Base-by-base conservation (phyloP, 1,139 yeast genomes). In the Taphrina confusa region DNA sequence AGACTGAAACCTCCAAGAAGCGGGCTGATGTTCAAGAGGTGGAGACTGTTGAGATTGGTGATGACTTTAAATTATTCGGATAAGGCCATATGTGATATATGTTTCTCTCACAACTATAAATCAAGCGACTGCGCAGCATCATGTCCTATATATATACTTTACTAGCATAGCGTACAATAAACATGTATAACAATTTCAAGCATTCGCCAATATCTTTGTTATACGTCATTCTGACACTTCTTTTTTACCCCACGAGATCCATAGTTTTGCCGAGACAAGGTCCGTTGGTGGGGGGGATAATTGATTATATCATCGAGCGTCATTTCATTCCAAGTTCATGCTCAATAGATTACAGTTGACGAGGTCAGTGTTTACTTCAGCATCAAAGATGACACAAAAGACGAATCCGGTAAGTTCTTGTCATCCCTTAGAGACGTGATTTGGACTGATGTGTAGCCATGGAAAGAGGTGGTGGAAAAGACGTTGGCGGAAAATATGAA, bases 401-500 rank as follows among this genome's bases (percentile, higher is more conserved):
- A 37, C 42, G 25, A 37, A 18, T n/a, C 42, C 42, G n/a, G 42
- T 37, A 37, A 2, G 42, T 4, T 12, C 18, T 37, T 9, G 8
- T 37, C 25, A 16, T 37, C 25, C 6, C 9, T 2, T 18, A 2
- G 25, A 18, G 2, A 34, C n/a, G 42, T 9, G n/a, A n/a, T n/a
- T 9, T 18, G 42, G 9, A 9, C 25, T 5, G 20, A 37, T 3
- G 47, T 23, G 42, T 20, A 47, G 52, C 52, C 58, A 42, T 54
- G 58, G 58, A 54, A 54, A 25, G 51, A 33, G 14, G 20, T 44
- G 11, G 33, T 54, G 33, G 58, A 54, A n/a, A 18, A 20, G 22
- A 25, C 31, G 18, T 36, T 54, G 14, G 47, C 47, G 42, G 51
- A 54, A 12, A 54, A 54, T 37, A 54, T 54, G 58, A 54, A 54